A percentile compares a stretch with the other conserved stretches of the same genome.
Evolutionary conservation across 164 flowering plant genomes (phyloP).

Genomic region (Magnolia sinica): DNA sequence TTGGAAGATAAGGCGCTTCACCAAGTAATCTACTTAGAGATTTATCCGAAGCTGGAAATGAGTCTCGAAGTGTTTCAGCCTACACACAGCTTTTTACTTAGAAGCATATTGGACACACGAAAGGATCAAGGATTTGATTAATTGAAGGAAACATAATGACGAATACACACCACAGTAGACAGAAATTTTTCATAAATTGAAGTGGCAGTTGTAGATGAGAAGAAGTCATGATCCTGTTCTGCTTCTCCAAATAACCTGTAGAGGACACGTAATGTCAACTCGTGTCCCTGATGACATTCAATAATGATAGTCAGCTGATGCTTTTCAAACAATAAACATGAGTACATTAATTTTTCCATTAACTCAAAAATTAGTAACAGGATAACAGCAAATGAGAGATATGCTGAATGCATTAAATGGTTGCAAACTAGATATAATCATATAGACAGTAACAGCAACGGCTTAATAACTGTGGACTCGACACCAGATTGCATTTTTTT

Average conservation of each 20-base stretch:
- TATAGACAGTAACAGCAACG: background rate
- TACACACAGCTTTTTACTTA: constrained; percentile 17
- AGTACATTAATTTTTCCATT: background rate
- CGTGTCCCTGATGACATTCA: constrained; percentile 83
- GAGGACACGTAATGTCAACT: constrained; percentile 94
- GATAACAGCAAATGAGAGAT: background rate
- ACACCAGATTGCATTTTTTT: background rate
- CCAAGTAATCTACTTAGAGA: constrained; percentile 77
- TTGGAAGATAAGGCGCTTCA: constrained; percentile 87
- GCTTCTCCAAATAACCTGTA: constrained; percentile 83
- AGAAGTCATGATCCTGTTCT: constrained; percentile 80
- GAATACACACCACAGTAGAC: constrained; percentile 65
- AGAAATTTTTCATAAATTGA: constrained; percentile 82
- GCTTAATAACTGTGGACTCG: background rate
- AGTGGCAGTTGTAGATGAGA: constrained; percentile 83
- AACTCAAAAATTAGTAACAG: constrained; percentile 2
- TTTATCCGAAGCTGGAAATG: constrained; percentile 94
- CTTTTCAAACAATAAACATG: background rate
- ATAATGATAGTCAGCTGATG: constrained; percentile 12
- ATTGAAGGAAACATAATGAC: constrained; percentile 3
- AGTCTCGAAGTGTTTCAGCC: constrained; percentile 89
- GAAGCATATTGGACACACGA: background rate
- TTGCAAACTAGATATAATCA: background rate
- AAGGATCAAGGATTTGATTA: background rate
- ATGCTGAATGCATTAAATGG: background rate